Evolutionary conservation across 768 basidiomycete genomes (phyloP).

Genomic region (Rhodosporidiobolus odoratus): DNA sequence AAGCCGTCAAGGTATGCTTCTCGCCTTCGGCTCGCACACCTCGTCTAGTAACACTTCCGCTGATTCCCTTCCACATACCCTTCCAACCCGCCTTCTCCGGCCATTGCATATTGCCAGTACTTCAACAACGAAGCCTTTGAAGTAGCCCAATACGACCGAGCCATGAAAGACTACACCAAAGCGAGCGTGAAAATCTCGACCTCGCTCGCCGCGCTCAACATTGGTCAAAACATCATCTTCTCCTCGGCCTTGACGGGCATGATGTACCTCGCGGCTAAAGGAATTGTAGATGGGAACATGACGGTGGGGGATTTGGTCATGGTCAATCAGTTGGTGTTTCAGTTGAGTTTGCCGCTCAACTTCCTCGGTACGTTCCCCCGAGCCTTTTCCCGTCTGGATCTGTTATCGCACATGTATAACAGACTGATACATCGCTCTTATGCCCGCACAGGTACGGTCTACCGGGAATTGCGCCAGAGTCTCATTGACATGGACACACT

Average conservation of each 20-base stretch:
- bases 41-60: neutral
- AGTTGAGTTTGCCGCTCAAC: conserved; percentile 90
- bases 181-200: conserved; percentile 92
- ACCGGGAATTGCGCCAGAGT: conserved; percentile 92
- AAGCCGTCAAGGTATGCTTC: conserved; percentile 86
- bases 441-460: conserved; percentile 61
- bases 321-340: conserved; percentile 98
- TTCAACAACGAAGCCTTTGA: conserved; percentile 97
- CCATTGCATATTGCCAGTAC: conserved; percentile 47
- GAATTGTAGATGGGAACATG: conserved; percentile 91
- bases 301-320: conserved; percentile 97
- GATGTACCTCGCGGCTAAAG: conserved; percentile 95
- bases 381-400: too few species aligned
- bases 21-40: neutral
- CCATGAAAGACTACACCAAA: conserved; percentile 79
- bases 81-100: neutral
- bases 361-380: conserved; percentile 63
- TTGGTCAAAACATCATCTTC: conserved; percentile 95
- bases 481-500: conserved; percentile 94
- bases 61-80: neutral
- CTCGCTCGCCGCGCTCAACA: conserved; percentile 84
- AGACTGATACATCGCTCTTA: neutral
- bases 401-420: too few species aligned
- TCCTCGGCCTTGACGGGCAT: conserved; percentile 85
- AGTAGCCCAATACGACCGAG: conserved; percentile 82